Conservation (phyloP, 345 rosid genomes). For the Barbarea vulgaris region DNA sequence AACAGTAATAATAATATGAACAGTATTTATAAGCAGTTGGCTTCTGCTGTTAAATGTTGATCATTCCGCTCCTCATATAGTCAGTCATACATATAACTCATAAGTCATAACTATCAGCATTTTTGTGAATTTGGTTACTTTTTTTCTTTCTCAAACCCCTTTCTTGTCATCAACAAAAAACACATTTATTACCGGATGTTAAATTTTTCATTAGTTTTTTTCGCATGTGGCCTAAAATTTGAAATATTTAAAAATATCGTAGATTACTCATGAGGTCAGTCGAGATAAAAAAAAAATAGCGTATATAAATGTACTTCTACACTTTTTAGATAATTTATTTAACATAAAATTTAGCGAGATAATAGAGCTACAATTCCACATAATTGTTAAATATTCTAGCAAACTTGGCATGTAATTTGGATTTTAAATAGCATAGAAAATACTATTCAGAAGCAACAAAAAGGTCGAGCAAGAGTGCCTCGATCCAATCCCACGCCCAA, state of each 20-base stretch:
- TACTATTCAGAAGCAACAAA: neutral
- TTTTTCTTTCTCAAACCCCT: no score
- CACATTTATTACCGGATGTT: neutral
- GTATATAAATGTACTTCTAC: neutral
- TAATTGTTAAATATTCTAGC: neutral
- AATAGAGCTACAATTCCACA: neutral
- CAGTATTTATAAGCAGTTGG: neutral
- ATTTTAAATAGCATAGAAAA: neutral
- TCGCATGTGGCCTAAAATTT: neutral
- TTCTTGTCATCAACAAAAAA: no score
- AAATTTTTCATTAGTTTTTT: neutral
- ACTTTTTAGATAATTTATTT: neutral
- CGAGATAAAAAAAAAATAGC: no score
- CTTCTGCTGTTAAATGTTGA: neutral
- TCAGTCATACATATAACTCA: no score
- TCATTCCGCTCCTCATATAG: neutral
- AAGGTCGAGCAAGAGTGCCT: neutral
- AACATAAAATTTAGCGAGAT: neutral
- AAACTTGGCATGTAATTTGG: neutral
- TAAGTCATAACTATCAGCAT: neutral
- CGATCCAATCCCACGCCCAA: neutral
- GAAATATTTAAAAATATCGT: neutral
- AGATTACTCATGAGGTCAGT: no score
- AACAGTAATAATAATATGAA: conserved; percentile 1
- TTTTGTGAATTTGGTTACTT: no score